phyloP scores from a whole-genome alignment of 768 basidiomycete genomes.

The Lactifluus volemus region DNA sequence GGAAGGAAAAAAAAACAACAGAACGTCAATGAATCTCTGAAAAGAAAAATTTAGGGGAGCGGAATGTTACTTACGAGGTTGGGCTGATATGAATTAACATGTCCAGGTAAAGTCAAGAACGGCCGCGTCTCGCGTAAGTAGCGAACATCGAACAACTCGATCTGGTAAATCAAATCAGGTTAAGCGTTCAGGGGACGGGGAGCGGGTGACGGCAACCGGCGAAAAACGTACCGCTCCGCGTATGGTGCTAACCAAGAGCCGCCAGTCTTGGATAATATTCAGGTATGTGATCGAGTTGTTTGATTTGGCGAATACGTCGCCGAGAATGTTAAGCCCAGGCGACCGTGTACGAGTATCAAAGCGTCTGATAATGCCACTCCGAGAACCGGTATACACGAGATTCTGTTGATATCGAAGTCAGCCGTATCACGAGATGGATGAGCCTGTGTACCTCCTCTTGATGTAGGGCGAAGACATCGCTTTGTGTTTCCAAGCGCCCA shows the following conservation, averaged over 20 bases:
- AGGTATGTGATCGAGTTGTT: slow-evolving; percentile 48
- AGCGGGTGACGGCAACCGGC: background rate
- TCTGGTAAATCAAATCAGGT: slow-evolving; percentile 28
- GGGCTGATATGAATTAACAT: slow-evolving; percentile 45
- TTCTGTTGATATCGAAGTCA: slow-evolving; percentile 5
- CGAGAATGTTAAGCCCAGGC: slow-evolving; percentile 33
- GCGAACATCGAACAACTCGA: slow-evolving; percentile 56
- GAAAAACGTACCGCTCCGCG: slow-evolving; percentile 44
- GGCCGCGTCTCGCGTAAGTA: slow-evolving; percentile 39
- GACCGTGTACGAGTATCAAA: slow-evolving; percentile 39
- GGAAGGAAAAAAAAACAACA: background rate
- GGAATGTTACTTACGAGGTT: slow-evolving; percentile 37
- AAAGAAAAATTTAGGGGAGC: background rate
- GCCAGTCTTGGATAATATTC: slow-evolving; percentile 38
- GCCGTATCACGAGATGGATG: background rate
- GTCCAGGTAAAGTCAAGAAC: slow-evolving; percentile 40
- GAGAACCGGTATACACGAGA: slow-evolving; percentile 25
- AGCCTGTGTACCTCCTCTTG: slow-evolving; percentile 37
- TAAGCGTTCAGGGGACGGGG: background rate
- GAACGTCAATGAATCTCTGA: background rate
- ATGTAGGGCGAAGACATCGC: slow-evolving; percentile 56
- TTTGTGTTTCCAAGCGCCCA: slow-evolving; percentile 40
- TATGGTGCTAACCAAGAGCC: slow-evolving; percentile 49
- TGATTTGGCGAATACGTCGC: slow-evolving; percentile 27
- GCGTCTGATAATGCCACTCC: slow-evolving; percentile 49